Base-by-base conservation (phyloP, 1,284 basidiomycete species). In the Papiliotrema nemorosa region DNA sequence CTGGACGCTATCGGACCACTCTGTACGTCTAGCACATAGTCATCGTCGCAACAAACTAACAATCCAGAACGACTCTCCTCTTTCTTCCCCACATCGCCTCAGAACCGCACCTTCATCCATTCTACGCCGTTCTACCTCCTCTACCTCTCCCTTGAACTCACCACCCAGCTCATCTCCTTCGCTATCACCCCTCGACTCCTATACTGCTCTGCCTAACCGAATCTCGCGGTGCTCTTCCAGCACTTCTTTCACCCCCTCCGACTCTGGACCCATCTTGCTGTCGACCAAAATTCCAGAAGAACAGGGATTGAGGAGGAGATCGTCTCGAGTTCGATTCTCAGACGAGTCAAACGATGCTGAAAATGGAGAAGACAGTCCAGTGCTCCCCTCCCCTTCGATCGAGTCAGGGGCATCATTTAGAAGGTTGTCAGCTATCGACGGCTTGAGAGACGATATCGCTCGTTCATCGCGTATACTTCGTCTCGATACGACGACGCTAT, bases 321-420 rank as follows among this genome's bases (percentile, higher is more conserved):
- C 48, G 21, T 53, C 52, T 20, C 50, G 50, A 22, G 55, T 54
- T 13, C 44, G 55, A 20, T 53, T 55, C 22, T 55, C 54, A 6
- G 53, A 57, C 29, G 42, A 44, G 10, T 34, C 7, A 18, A 7
- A 37, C 6, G 35, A 37, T 37, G 7, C 35, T 37, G 29, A 14
- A 31, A n/a, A 33, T 16, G 31, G 31, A 9, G 31, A 33, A 33
- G 31, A 9, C 31, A 33, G 31, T 16, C 31, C 16, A 9, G 16
- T 33, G 31, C 31, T 16, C 10, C 41, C 52, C 2, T 26, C 27
- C 16, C 38, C 21, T 20, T 31, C 29, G 29, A 31, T 14, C 29
- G 29, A 7, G 9, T 54, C 47, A n/a, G 14, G 37, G 26, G 25
- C 22, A 14, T 42, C 35, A 25, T 39, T 21, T 29, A 20, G 40